Evolutionary conservation across 2,329 filamentous ascomycete species (phyloP), one percentile per base, ranked within the genome.

Genomic region (Anthostomella pinea): DNA sequence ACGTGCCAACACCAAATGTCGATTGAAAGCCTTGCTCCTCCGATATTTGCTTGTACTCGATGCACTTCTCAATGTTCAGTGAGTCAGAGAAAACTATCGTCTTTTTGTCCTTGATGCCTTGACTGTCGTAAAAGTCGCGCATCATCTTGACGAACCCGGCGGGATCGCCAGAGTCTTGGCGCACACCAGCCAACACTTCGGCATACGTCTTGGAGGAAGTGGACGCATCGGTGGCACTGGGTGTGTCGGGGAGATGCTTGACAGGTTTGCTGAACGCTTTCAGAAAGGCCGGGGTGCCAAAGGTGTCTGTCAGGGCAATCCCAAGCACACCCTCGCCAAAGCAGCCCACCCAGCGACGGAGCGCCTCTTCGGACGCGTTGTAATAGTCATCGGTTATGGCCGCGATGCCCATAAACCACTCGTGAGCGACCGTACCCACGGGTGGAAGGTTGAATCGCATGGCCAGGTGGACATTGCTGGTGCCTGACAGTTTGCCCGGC

Each of bases 361-460:
- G 68, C 0, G 88, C 90, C 46, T 83, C 75, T 60, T 95, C 88
- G 23, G 90, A 95, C 3, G 93, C 90, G 44, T 77, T 73, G 51
- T 80, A 76, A 59, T 98, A 98, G 64, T 96, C 79, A 45, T 87
- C 76, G 4, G 84, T 87, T 51, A 96, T 88, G 24, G 93, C 90
- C 1, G 93, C 93, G 45, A 95, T 91, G 26, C 88, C 90, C 93
- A 98, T 98, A 70, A 96, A 97, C 93, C 93, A 98, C 66, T 98
- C 93, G 58, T 98, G 93, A 1, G 93, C 93, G 2, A 81, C 77
- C 0, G 93, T 98, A 5, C 93, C 93, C 9, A 97, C 78, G 0
- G 93, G 89, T 3, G 80, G 69, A 29, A 96, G 79, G 28, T 80
- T 81, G 64, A 95, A 91, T 54, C 88, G 85, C 88, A 95, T 95